These are phyloP conservation scores for Bipolaris sorokiniana DNA, from an alignment of 2,329 filamentous ascomycete genomes.

Conservation along the genomic window DNA sequence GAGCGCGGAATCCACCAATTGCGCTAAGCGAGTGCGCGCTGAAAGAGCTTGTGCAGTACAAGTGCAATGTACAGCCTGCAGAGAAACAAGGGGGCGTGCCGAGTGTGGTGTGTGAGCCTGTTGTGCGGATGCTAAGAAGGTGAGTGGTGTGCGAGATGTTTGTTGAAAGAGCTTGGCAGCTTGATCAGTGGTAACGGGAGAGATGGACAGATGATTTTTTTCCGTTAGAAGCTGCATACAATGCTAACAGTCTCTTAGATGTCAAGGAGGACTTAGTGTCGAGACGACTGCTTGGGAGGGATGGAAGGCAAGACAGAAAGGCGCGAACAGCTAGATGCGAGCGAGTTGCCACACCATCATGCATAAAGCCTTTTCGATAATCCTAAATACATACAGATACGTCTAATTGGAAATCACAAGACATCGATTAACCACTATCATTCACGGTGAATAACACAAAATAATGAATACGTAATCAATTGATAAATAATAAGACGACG, in stretches of 20 bases:
- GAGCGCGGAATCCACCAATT: conserved; percentile 60
- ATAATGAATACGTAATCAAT: conserved; percentile 7
- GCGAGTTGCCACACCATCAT: not conserved
- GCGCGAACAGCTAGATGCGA: not conserved
- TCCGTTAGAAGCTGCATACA: not conserved
- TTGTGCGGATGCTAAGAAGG: conserved; percentile 65
- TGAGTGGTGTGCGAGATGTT: conserved; percentile 47
- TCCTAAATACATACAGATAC: not conserved
- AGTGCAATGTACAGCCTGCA: conserved; percentile 60
- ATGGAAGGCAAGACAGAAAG: conserved; percentile 41
- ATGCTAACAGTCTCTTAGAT: conserved; percentile 42
- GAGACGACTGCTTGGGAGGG: conserved; percentile 68
- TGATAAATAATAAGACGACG: not conserved
- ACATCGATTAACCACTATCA: not conserved
- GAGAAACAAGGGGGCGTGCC: conserved; percentile 47
- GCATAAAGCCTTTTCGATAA: not conserved
- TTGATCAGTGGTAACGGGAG: not conserved
- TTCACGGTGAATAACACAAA: not conserved
- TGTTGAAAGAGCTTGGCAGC: conserved; percentile 8
- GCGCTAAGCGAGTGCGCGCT: conserved; percentile 62
- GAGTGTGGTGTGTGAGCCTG: conserved; percentile 60
- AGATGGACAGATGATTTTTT: conserved; percentile 11
- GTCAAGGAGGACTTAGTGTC: conserved; percentile 62
- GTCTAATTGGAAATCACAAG: not conserved
- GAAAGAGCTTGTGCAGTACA: conserved; percentile 67